Base-by-base conservation (phyloP, 768 basidiomycete species). In the Lentinus brumalis region DNA sequence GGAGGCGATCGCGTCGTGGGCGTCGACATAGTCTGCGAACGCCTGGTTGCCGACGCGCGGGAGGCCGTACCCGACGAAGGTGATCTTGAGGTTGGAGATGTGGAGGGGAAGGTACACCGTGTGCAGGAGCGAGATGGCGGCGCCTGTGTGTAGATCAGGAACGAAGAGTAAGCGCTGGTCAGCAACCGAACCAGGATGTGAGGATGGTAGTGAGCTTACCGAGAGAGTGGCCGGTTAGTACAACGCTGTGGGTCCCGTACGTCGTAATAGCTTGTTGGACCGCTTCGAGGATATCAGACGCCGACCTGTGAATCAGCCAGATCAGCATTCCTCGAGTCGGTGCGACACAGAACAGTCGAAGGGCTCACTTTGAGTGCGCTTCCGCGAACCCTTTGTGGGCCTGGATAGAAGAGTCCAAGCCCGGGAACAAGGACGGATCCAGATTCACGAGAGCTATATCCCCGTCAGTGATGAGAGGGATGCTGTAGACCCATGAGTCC, bases 1-100 rank as follows among this genome's bases (percentile, higher is more conserved):
- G 18, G 73, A 62, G 18, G 74, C 61, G 47, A 55, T 21, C 75
- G 52, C 50, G 53, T 38, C 42, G 44, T 82, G 72, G 12, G 77
- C 70, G 63, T 86, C 83, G 53, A 86, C 78, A 64, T 81, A 82
- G 64, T 85, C 64, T 1, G 85, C 86, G 60, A 87, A 88, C 3
- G 76, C 83, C 67, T 82, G 78, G 71, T 88, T 87, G 12, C 87
- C 85, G 63, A 79, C 74, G 51, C 73, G 64, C 21, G 74, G 75
- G 44, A 76, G 62, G 31, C 75, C 74, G 65, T 72, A 76, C 15
- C 64, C 64, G 50, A 73, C 53, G 53, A 60, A 66, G 14, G 42
- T 52, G 29, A 62, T 64, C 56, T 70, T 65, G 6, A 67, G 61
- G 12, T 67, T 70, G 0, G 82, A 75, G 41, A 86, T 70, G 60